Evolutionary conservation across 2,329 filamentous ascomycete species (phyloP).

Genomic region (Beauveria sp.): DNA sequence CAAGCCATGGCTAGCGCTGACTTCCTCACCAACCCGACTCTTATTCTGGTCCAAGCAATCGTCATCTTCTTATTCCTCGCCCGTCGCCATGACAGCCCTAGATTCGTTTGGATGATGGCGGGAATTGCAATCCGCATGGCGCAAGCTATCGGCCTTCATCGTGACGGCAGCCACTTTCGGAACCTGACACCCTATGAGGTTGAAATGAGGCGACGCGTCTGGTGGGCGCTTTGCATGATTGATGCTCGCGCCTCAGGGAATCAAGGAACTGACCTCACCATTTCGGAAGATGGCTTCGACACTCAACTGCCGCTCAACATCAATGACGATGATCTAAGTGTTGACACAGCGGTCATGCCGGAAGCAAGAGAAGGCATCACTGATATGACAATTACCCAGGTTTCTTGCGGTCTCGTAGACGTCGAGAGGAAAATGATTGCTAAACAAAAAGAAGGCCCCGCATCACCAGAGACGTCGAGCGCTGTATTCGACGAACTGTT

Average conservation of each 20-base stretch:
- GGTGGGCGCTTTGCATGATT: constrained; percentile 53
- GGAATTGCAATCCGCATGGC: constrained; percentile 52
- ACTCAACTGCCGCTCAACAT: constrained; percentile 50
- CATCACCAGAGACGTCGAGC: constrained; percentile 32
- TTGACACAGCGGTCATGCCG: constrained; percentile 40
- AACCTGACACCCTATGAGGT: constrained; percentile 51
- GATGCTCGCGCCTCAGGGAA: constrained; percentile 55
- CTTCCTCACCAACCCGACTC: constrained; percentile 52
- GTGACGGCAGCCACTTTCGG: constrained; percentile 45
- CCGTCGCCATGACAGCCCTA: constrained; percentile 42
- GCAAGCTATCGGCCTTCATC: constrained; percentile 46
- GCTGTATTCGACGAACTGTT: constrained; percentile 38
- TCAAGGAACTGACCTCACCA: constrained; percentile 44
- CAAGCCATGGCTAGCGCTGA: constrained; percentile 54
- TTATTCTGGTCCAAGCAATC: constrained; percentile 55
- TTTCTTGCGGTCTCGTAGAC: constrained; percentile 29
- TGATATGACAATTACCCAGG: constrained; percentile 39
- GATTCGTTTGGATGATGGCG: constrained; percentile 56
- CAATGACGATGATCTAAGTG: constrained; percentile 44
- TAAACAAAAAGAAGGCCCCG: constrained; percentile 20
- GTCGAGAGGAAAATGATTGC: constrained; percentile 32
- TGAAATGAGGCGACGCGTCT: constrained; percentile 55
- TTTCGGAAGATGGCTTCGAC: constrained; percentile 40
- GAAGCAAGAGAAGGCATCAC: constrained; percentile 42
- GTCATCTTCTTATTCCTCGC: constrained; percentile 49